Evolutionary conservation across 2,329 filamentous ascomycete genomes (phyloP).

Genomic region (Neodidymelliopsis sp.): DNA sequence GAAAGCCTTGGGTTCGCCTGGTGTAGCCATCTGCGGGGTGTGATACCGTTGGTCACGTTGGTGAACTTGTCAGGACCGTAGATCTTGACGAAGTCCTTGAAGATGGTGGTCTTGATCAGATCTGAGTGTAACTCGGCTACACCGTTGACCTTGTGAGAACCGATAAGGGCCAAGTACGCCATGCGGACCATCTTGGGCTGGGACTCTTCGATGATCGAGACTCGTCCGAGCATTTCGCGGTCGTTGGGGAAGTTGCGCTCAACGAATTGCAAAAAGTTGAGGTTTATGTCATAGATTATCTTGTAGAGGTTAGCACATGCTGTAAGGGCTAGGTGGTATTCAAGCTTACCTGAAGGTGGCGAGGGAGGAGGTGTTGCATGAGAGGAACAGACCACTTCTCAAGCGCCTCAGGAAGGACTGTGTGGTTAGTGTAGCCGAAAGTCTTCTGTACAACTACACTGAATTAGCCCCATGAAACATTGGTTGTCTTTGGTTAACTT

Average conservation of each 20-base stretch:
- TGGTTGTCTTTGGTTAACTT: constrained; percentile 44
- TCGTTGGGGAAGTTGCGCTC: constrained; percentile 92
- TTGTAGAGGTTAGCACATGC: constrained; percentile 15
- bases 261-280: constrained; percentile 89
- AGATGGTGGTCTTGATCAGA: constrained; percentile 98
- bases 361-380: constrained; percentile 88
- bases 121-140: constrained; percentile 98
- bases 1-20: constrained; percentile 95
- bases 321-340: neutral
- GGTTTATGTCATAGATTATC: constrained; percentile 98
- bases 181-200: constrained; percentile 98
- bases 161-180: constrained; percentile 93
- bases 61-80: constrained; percentile 98
- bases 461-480: constrained; percentile 19
- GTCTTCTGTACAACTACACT: constrained; percentile 59
- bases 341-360: constrained; percentile 73
- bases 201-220: constrained; percentile 98
- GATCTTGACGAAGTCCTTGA: constrained; percentile 96
- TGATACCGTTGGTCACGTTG: constrained; percentile 98
- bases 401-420: constrained; percentile 91
- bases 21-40: constrained; percentile 93
- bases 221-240: constrained; percentile 80
- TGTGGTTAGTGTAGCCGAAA: constrained; percentile 99
- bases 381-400: constrained; percentile 98
- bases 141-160: constrained; percentile 98